phyloP scores from a whole-genome alignment of 768 basidiomycete genomes.

The Hypsizygus marmoreus region DNA sequence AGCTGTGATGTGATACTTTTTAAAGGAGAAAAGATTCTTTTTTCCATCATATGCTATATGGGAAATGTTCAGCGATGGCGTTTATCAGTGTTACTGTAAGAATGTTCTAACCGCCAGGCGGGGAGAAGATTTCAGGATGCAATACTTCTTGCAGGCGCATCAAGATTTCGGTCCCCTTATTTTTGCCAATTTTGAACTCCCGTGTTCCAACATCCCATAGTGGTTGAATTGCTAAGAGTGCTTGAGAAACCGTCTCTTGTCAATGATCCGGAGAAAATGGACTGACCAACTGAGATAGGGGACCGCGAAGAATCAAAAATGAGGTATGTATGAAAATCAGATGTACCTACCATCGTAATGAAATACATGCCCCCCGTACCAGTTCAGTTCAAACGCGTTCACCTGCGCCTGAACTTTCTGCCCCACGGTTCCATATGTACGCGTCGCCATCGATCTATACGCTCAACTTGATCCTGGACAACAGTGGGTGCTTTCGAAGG shows the following conservation, averaged over 20 bases:
- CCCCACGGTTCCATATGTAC: constrained; percentile 11
- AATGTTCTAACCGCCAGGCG: constrained; percentile 24
- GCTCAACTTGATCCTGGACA: no score
- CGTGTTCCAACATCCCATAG: constrained; percentile 19
- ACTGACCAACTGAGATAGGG: constrained; percentile 17
- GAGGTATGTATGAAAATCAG: no score
- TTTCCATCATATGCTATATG: constrained; percentile 34
- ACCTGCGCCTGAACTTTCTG: constrained; percentile 11
- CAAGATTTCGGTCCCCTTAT: constrained; percentile 30
- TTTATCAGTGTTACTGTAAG: not conserved
- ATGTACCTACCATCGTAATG: constrained; percentile 27
- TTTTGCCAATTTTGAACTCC: constrained; percentile 22
- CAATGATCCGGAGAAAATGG: not conserved
- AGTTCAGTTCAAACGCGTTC: constrained; percentile 24
- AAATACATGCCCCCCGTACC: constrained; percentile 18
- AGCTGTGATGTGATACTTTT: constrained; percentile 19
- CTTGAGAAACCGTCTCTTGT: not conserved
- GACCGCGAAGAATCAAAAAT: no score
- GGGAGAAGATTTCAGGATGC: constrained; percentile 24
- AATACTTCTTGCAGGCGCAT: constrained; percentile 28
- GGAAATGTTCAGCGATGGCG: not conserved
- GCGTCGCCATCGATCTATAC: no score
- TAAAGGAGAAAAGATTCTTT: constrained; percentile 31
- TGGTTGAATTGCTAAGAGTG: constrained; percentile 20
- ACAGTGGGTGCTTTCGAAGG: no score